Percentiles rank a stretch among this genome's conserved stretches.
Conservation (phyloP, 768 basidiomycete genomes). For the Lentinus brumalis region DNA sequence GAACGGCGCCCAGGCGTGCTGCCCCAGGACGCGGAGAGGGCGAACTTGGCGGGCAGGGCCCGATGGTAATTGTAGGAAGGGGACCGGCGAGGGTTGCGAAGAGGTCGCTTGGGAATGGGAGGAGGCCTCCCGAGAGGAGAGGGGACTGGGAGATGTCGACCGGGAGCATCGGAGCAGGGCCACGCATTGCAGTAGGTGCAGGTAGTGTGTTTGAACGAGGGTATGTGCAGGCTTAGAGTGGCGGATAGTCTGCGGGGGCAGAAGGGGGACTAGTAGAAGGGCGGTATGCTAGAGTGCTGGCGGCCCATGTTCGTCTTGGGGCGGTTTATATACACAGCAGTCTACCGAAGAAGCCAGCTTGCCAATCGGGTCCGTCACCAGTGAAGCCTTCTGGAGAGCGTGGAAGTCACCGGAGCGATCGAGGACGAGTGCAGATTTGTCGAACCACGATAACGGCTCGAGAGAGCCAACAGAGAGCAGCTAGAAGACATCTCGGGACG, state of each 20-base stretch:
- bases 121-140: constrained; percentile 26
- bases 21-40: neutral
- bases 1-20: constrained; percentile 3
- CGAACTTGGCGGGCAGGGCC: neutral
- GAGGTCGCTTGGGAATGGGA: constrained; percentile 19
- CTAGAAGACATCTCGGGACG: constrained; percentile 6
- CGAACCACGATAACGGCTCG: neutral
- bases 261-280: neutral
- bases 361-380: neutral
- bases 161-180: constrained; percentile 26
- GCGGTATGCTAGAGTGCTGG: constrained; percentile 18
- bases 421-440: neutral
- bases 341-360: neutral
- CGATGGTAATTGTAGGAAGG: constrained; percentile 17
- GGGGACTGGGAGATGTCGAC: constrained; percentile 34
- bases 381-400: constrained; percentile 1
- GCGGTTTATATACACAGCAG: neutral
- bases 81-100: constrained; percentile 20
- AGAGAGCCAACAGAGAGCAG: neutral
- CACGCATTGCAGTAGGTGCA: constrained; percentile 9
- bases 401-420: neutral
- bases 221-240: neutral
- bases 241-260: neutral
- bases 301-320: neutral
- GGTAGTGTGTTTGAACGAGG: neutral